Evolutionary conservation across 2,329 filamentous ascomycete genomes (phyloP).

Genomic region (Colletotrichum higginsianum): DNA sequence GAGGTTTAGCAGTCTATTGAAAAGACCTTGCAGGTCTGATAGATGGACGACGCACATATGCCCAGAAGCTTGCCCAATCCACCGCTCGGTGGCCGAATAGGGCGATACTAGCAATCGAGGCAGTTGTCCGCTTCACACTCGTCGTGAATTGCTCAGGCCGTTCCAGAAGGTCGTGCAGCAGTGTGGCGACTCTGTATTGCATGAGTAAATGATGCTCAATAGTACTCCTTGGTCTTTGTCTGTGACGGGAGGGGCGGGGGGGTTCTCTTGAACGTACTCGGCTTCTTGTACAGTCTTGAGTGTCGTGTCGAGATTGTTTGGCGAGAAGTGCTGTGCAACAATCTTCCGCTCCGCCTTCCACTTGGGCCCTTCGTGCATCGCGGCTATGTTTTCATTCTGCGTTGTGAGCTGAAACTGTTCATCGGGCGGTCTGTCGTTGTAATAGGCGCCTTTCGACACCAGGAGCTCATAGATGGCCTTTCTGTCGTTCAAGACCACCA

Average conservation of each 20-base stretch:
- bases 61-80: conserved; percentile 27
- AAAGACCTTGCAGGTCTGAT: rapidly evolving
- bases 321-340: conserved; percentile 61
- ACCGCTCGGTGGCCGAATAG: conserved; percentile 22
- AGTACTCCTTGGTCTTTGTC: not conserved
- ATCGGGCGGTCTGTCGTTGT: conserved; percentile 56
- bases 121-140: conserved; percentile 23
- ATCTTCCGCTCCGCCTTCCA: conserved; percentile 64
- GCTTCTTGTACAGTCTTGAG: conserved; percentile 61
- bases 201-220: conserved; percentile 1
- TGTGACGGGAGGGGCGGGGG: no score
- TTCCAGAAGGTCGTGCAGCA: conserved; percentile 28
- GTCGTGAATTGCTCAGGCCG: conserved; percentile 15
- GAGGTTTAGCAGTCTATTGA: not conserved
- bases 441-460: conserved; percentile 61
- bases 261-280: conserved; percentile 51
- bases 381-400: conserved; percentile 10
- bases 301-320: conserved; percentile 58
- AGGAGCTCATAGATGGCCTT: conserved; percentile 58
- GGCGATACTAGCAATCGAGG: conserved; percentile 21
- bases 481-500: conserved; percentile 58
- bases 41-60: not conserved
- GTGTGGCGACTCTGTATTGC: not conserved
- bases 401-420: conserved; percentile 1
- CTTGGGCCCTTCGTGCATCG: conserved; percentile 61